phyloP scores from a whole-genome alignment of 257 asterid genomes.

The Solanum commersonii region DNA sequence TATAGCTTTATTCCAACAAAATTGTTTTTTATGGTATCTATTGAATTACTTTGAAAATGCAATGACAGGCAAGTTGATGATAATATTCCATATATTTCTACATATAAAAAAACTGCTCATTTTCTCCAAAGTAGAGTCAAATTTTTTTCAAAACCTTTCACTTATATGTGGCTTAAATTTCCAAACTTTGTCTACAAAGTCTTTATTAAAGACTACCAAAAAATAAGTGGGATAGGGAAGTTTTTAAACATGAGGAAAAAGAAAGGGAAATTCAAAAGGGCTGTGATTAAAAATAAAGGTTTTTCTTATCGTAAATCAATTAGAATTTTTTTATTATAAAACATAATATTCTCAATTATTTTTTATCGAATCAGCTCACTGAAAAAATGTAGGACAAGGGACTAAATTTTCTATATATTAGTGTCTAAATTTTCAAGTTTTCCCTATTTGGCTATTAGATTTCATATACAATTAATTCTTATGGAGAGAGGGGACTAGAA shows the following conservation, averaged over 20 bases:
- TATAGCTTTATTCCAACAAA: background rate
- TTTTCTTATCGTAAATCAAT: too few relatives aligned
- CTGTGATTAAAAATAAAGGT: too few relatives aligned
- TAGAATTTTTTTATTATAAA: too few relatives aligned
- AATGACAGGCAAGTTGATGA: background rate
- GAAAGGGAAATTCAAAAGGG: background rate
- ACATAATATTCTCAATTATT: too few relatives aligned
- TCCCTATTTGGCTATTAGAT: too few relatives aligned
- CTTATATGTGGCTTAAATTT: background rate
- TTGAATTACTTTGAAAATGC: background rate
- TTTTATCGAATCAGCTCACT: too few relatives aligned
- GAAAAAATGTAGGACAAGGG: too few relatives aligned
- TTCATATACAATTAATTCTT: too few relatives aligned
- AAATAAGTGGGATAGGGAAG: background rate
- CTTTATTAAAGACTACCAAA: background rate
- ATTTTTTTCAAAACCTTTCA: background rate
- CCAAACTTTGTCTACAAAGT: background rate
- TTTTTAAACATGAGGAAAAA: background rate
- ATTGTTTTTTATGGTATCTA: background rate
- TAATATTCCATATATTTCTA: background rate
- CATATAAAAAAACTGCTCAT: background rate
- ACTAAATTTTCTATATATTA: too few relatives aligned
- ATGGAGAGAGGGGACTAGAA: too few relatives aligned
- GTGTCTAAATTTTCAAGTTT: too few relatives aligned
- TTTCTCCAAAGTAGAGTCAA: background rate